Base-by-base conservation (phyloP, 805 yeast species). In the Zygosaccharomyces bailii region DNA sequence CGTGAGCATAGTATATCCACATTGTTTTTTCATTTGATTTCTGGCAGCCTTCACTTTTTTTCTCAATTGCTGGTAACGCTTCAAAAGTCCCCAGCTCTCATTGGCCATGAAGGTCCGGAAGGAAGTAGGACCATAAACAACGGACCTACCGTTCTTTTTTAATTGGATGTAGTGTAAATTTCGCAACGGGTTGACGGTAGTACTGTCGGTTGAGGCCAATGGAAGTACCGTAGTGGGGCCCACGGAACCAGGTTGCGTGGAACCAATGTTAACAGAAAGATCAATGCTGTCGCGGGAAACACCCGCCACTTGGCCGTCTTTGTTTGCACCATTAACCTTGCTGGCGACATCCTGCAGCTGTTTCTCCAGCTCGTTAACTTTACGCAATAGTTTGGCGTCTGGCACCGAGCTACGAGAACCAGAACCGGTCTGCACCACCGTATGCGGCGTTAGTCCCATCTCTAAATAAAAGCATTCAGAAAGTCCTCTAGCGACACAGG, bases 91-190 rank as follows among this genome's bases (percentile, higher is more conserved):
- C 46, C 53, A 48, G 11, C 51, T 47, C 17, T 55, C 45, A 8
- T 36, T 44, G 25, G 39, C 30, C 2, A 56, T 27, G 40, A 49
- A 44, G 1, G 59, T 52, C 30, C 59, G 51, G 16, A 53, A 25
- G 4, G 65, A 53, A 1, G 69, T 65, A 5, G 67, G 61, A 0
- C 69, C 69, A 50, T 48, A 61, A n/a, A 52, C 19, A 2, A 54
- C 44, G 2, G 45, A 43, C 34, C 67, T 51, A 5, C 59, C 66
- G 18, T 50, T 39, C 5, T 51, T 33, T 39, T 60, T 55, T 4
- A 34, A 17, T 39, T 56, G 56, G 5, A 58, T 4, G 41, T 25
- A 48, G 32, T 48, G 39, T 16, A 43, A 42, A 29, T 53, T 34
- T 17, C 50, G 43, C 5, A 50, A 35, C 19, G 53, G 51, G 40